These are phyloP conservation scores for Polychaeton citri DNA, from an alignment of 2,329 filamentous ascomycete genomes.

Conservation along the genomic window DNA sequence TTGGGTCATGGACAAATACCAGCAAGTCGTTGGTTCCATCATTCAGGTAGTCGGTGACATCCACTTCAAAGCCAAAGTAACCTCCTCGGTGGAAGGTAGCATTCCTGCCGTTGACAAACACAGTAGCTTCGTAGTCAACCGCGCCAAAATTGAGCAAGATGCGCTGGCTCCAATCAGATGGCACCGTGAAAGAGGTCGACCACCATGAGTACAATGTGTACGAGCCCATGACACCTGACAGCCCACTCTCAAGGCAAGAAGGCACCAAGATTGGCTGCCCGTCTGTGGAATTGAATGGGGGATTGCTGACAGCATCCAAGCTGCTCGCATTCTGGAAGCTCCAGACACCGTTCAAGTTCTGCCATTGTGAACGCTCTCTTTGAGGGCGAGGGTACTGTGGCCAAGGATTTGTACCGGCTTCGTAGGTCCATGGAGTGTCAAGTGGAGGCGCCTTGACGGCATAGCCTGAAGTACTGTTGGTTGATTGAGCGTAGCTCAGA, in stretches of 20 bases:
- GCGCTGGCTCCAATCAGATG: slow-evolving; percentile 34
- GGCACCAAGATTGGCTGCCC: slow-evolving; percentile 36
- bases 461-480: slow-evolving; percentile 21
- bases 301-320: slow-evolving; percentile 25
- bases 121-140: slow-evolving; percentile 48
- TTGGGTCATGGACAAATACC: slow-evolving; percentile 56
- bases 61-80: slow-evolving; percentile 43
- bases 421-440: slow-evolving; percentile 37
- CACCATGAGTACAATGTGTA: slow-evolving; percentile 19
- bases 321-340: slow-evolving; percentile 34
- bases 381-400: slow-evolving; percentile 43
- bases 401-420: slow-evolving; percentile 39
- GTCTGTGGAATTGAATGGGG: slow-evolving; percentile 32
- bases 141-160: slow-evolving; percentile 46
- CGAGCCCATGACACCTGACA: slow-evolving; percentile 30
- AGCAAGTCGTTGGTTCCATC: slow-evolving; percentile 46
- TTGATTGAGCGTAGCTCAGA: not conserved
- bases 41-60: slow-evolving; percentile 48
- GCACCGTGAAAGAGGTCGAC: slow-evolving; percentile 38
- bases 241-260: slow-evolving; percentile 40
- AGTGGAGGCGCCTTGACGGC: slow-evolving; percentile 27
- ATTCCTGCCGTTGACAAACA: slow-evolving; percentile 42
- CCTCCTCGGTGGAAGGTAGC: slow-evolving; percentile 45
- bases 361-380: slow-evolving; percentile 39
- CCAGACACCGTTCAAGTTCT: slow-evolving; percentile 45